Conservation (phyloP, 441 rosid genomes). For the Metrosideros polymorpha region DNA sequence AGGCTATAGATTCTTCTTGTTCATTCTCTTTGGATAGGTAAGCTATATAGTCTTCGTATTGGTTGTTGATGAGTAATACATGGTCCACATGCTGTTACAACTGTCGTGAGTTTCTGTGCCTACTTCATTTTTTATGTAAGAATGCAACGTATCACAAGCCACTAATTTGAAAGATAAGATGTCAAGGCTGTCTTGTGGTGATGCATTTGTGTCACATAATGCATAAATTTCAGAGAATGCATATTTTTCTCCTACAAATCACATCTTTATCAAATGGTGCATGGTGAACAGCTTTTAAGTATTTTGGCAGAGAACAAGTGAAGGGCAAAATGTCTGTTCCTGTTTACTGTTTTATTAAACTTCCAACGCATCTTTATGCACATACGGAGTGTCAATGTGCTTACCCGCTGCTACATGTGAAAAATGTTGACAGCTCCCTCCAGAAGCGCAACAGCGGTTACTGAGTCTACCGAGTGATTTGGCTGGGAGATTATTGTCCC, state of each 20-base stretch:
- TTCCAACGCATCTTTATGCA: background rate
- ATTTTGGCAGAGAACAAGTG: background rate
- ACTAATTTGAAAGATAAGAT: background rate
- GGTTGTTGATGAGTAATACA: background rate
- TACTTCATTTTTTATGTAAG: background rate
- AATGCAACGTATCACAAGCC: background rate
- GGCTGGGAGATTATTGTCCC: slow-evolving; percentile 64
- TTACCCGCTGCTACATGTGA: background rate
- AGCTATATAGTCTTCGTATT: background rate
- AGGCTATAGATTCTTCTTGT: background rate
- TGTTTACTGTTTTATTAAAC: background rate
- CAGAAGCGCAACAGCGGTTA: slow-evolving; percentile 66
- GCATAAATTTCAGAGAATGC: background rate
- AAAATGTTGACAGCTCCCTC: slow-evolving; percentile 51
- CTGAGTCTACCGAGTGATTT: slow-evolving; percentile 72
- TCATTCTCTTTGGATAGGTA: background rate
- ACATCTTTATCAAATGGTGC: background rate
- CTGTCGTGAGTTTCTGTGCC: background rate
- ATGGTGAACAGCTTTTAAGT: background rate
- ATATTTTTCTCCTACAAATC: background rate
- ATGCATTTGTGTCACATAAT: background rate
- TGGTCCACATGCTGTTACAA: background rate
- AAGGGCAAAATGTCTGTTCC: background rate
- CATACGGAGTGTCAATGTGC: background rate
- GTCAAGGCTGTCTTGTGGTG: background rate